Base-by-base conservation (phyloP, 768 basidiomycete genomes). In the Mycena alexandri region DNA sequence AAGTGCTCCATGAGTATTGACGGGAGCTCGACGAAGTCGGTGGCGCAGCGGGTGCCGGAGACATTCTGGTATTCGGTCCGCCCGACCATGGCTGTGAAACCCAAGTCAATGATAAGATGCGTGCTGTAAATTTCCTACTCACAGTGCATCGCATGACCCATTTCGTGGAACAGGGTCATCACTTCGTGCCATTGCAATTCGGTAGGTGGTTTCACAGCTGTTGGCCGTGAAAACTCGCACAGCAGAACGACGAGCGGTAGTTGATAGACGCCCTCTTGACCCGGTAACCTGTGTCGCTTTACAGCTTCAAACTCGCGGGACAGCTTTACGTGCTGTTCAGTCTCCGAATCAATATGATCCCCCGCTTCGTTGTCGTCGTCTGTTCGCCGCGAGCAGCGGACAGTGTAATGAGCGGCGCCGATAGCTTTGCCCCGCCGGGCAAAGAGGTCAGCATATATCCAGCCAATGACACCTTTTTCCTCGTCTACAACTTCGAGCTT, bases 131-230 rank as follows among this genome's bases (percentile, higher is more conserved):
- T 61, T 38, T 50, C 33, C 46, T 14, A 84, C 95, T 85, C 74
- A 98, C 98, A 99, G 77, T 99, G 98, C 88, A 99, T 95, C 13
- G 98, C 98, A 80, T 99, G 98, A 0, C 98, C 98, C 95, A 99
- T 98, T 80, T 99, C 98, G 73, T 99, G 98, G 80, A 96, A 98
- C 24, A 99, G 81, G 2, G 97, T 99, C 76, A 93, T 84, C 11
- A 98, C 94, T 72, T 99, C 96, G 72, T 93, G 91, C 96, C 96
- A 99, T 63, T 91, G 89, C 22, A 99, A 80, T 55, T 91, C 79
- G 0, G 94, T 90, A 7, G 93, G 86, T 0, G 90, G 91, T 14
- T 83, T 79, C n/a, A 85, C 79, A 19, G 85, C 68, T 4, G 87
- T 82, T 22, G 93, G 90, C 33, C 83, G 85, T 22, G 87, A 81